Evolutionary conservation across 495 filamentous ascomycete genomes (phyloP), one percentile per base, ranked within the genome.

Genomic region (Saxophila tyrrhenica): DNA sequence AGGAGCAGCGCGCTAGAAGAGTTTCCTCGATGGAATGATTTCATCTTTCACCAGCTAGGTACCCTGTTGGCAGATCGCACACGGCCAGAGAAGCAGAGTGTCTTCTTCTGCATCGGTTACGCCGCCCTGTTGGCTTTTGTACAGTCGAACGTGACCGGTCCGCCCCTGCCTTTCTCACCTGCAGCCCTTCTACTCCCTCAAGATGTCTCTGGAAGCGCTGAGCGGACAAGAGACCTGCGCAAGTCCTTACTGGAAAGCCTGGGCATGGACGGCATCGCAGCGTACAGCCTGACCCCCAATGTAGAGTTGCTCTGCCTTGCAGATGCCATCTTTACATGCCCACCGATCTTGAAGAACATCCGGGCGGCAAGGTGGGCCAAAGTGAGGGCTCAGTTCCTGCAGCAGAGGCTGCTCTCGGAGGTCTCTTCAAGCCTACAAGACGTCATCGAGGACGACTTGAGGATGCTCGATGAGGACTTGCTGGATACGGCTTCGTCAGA

Each of bases 141-240:
- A 20, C 92, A 97, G 60, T 82, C 82, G 0, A 97, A 88, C 66
- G 85, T 96, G 49, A 96, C 92, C 15, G 92, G 92, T 0, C 94
- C 90, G 21, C 80, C 82, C 0, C 70, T 87, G n/a, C 63, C 70
- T 0, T 85, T 81, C 64, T 66, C 64, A 41, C 69, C 79, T 7
- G 69, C 73, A 1, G 66, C 75, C 7, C 47, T 69, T 0, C 70
- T 89, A n/a, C 68, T 91, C 19, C 80, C 82, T 7, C 56, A 62
- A 20, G 48, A 66, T 9, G 45, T 66, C 0, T 24, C 55, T 0
- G 43, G 39, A 46, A 52, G 52, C 51, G 41, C 61, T 57, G 5
- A 64, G 29, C 21, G 20, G 45, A 20, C 69, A 3, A 63, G 69
- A 54, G 55, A 59, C 0, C 39, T 82, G 39, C 70, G 75, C 48